Evolutionary conservation across 257 asterid genomes (phyloP), one percentile per base, ranked within the genome.

Genomic region (Scutellaria baicalensis): DNA sequence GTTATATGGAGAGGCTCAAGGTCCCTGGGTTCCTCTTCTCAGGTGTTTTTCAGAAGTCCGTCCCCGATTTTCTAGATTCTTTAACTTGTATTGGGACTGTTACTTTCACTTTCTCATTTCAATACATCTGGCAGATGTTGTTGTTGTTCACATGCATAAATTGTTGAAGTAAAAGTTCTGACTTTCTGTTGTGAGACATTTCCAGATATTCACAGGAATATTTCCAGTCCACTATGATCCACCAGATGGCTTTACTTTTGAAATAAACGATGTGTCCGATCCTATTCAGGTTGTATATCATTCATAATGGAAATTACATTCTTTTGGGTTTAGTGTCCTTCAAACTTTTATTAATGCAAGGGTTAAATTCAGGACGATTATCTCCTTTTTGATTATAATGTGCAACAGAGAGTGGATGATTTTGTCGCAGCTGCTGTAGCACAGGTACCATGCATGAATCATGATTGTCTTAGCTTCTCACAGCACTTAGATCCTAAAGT

Each of bases 1-100:
- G 85, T 89, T 71, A 78, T 89, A 38, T 89, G 96, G 96, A 85
- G 55, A 86, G 96, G 90, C 42, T 89, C 96, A 35, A 82, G 73
- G 71, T 87, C 96, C 63, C 92, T 89, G 14, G 75, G 89, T 73
- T 82, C 94, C 27, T 85, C 94, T 35, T 83, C 96, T 49, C 96
- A 89, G 96, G 96, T 89, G 61, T 39, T 59, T 63, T 49, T 49
- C 5, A 12, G 21, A 73, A 72, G 48, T 70, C 49, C 68, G 38
- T 47, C 38, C 43, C 20, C 55, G 66, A 59, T 17, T 42, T 38
- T 59, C 63, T 59, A 27, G 38, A 61, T 60, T 47, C 54, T 54
- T 77, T 72, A 48, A 35, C 57, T 64, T 56, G 69, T 74, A 44
- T 40, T 14, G 45, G 36, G 17, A 60, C 55, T 52, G 59, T 55